Base-by-base conservation (phyloP, 2,329 filamentous ascomycete species). In the Sporothrix euskadiensis region DNA sequence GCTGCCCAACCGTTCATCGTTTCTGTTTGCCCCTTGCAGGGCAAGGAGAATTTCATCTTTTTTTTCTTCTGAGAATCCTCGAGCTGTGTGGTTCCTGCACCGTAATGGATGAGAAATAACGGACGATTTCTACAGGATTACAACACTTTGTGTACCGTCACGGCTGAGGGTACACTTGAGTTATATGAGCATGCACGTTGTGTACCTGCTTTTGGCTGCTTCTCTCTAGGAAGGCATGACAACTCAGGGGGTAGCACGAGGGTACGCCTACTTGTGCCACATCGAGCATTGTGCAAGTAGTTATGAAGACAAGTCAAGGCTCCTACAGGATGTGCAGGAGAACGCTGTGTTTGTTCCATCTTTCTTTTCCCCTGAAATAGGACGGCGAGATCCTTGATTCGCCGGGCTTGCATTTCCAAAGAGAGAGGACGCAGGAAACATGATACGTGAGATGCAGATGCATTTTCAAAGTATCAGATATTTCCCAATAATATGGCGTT, bases 381-480 rank as follows among this genome's bases (percentile, higher is more conserved):
- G 61, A 30, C 39, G 61, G 61, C 39, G 61, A 47, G n/a, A 26
- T 65, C 61, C 61, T 44, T 65, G 61, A 44, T 65, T 44, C n/a
- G 61, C 61, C 61, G n/a, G 61, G 8, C n/a, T 10, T 41, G 19
- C 35, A 44, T 41, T 26, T n/a, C 10, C n/a, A 26, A 22, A 26
- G 26, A 26, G 26, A 26, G 26, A 56, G 14, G 57, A 47, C 5
- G 61, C 39, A 47, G n/a, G 12, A 47, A n/a, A 19, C 41, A n/a
- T 30, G 41, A 30, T 16, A 44, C 41, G 22, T 16, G 14, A 47
- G n/a, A 19, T 30, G 9, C n/a, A 47, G 3, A 14, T 39, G 35
- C 30, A 61, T 26, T 26, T 26, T 26, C 26, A 16, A 39, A n/a
- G 14, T 26, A 56, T 5, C 10, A 56, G 30, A 39, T 61, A 61